Base-by-base conservation (phyloP, 495 filamentous ascomycete species). In the Aspergillus baeticus region DNA sequence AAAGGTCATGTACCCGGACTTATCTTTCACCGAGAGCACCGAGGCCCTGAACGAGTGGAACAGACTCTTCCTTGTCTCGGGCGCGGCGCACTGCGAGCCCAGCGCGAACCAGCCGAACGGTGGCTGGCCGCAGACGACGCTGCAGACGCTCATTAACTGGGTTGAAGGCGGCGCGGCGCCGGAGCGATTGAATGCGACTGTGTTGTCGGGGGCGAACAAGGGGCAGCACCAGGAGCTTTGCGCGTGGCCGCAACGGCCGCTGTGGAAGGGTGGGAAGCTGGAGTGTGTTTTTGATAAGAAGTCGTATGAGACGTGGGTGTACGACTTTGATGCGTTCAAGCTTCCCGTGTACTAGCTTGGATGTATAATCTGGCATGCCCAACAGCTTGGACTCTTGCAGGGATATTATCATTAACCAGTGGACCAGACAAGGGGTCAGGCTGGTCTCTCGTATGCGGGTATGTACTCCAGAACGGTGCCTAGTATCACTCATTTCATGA, bases 11-110 rank as follows among this genome's bases (percentile, higher is more conserved):
- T 81, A 79, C 58, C 67, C 72, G 6, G 55, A 56, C 20, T 20
- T 71, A 6, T 56, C 60, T 6, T 64, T 61, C 50, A 66, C 68
- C 23, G 62, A 74, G 36, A 68, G 66, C 39, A 65, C 63, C 31
- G 52, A 64, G n/a, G 64, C 71, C 43, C 63, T 82, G 48, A 55
- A 69, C n/a, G 78, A 79, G n/a, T 83, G 75, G 70, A 81, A 83
- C 62, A 72, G 72, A 38, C 61, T 82, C 17, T 84, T 74, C 62
- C 56, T 81, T 8, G 60, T 82, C 17, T 77, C 81, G 3, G 80
- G 80, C 20, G 79, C 74, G 5, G 73, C 69, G 0, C 78, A 82
- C 66, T 82, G 78, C 55, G 70, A 63, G 0, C 63, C 73, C 6
- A 81, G 79, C 59, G n/a, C 55, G 8, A 60, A 72, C 6, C 73